These are phyloP conservation scores for Beauveria caledonica DNA, from an alignment of 2,329 filamentous ascomycete genomes.

Conservation along the genomic window DNA sequence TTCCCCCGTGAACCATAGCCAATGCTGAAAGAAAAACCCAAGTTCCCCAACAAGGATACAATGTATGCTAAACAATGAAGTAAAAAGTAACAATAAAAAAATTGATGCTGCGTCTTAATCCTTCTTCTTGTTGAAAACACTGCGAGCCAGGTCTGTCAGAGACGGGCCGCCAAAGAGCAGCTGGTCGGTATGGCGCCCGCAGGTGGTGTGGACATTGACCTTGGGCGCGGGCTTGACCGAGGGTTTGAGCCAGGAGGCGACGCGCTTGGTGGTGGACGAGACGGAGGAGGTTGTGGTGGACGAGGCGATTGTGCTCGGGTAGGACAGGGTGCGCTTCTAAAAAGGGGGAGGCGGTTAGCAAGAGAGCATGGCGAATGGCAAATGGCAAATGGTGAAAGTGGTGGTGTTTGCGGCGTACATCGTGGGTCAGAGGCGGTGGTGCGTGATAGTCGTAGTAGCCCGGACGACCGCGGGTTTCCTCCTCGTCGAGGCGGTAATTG, in stretches of 20 bases:
- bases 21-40: neutral
- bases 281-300: conserved; percentile 21
- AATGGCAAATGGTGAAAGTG: no score
- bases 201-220: conserved; percentile 46
- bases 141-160: conserved; percentile 34
- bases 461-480: conserved; percentile 8
- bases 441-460: conserved; percentile 12
- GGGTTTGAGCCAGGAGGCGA: conserved; percentile 21
- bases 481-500: conserved; percentile 2
- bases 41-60: neutral
- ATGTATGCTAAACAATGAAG: neutral
- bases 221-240: conserved; percentile 30
- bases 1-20: neutral
- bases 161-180: conserved; percentile 43
- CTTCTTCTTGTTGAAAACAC: conserved; percentile 28
- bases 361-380: neutral
- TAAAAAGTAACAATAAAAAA: neutral
- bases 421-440: conserved; percentile 2
- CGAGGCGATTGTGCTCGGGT: conserved; percentile 22
- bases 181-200: conserved; percentile 46
- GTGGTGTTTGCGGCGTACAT: conserved; percentile 1
- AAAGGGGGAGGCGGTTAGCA: neutral
- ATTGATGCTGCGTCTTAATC: neutral
- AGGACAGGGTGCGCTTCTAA: conserved; percentile 9
- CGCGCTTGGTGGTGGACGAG: conserved; percentile 21